phyloP scores from a whole-genome alignment of 768 basidiomycete genomes.

The Atractiella rhizophila region DNA sequence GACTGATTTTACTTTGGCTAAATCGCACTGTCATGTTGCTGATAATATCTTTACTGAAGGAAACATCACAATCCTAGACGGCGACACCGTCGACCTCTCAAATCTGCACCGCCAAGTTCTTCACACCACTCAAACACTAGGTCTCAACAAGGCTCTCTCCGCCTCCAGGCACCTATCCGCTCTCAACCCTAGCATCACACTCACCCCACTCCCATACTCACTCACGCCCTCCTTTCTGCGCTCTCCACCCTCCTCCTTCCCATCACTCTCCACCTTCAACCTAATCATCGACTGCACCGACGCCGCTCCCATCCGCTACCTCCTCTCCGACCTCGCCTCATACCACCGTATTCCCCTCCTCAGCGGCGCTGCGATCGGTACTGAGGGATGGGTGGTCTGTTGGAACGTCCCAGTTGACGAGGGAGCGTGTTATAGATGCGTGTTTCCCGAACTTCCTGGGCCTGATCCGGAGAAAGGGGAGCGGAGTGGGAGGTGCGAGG shows the following conservation, averaged over 20 bases:
- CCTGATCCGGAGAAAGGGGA: constrained; percentile 24
- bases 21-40: background rate
- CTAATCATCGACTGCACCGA: constrained; percentile 84
- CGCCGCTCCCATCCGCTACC: constrained; percentile 71
- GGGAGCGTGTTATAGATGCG: constrained; percentile 79
- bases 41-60: constrained; percentile 27
- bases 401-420: constrained; percentile 24
- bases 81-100: constrained; percentile 61
- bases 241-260: constrained; percentile 12
- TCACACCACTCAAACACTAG: constrained; percentile 45
- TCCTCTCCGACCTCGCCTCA: constrained; percentile 67
- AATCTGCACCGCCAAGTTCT: constrained; percentile 87
- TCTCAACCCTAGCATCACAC: constrained; percentile 41
- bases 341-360: constrained; percentile 54
- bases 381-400: constrained; percentile 23
- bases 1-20: background rate
- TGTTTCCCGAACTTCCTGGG: constrained; percentile 60
- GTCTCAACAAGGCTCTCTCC: constrained; percentile 54
- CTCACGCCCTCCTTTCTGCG: constrained; percentile 15
- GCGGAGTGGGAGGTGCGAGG: constrained; percentile 45
- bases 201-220: constrained; percentile 30
- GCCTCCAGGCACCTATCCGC: constrained; percentile 31
- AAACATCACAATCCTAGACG: constrained; percentile 59
- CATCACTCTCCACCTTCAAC: constrained; percentile 29
- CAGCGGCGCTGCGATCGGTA: constrained; percentile 56